Evolutionary conservation across 2,329 filamentous ascomycete species (phyloP).

Genomic region (Epichloe baconii): DNA sequence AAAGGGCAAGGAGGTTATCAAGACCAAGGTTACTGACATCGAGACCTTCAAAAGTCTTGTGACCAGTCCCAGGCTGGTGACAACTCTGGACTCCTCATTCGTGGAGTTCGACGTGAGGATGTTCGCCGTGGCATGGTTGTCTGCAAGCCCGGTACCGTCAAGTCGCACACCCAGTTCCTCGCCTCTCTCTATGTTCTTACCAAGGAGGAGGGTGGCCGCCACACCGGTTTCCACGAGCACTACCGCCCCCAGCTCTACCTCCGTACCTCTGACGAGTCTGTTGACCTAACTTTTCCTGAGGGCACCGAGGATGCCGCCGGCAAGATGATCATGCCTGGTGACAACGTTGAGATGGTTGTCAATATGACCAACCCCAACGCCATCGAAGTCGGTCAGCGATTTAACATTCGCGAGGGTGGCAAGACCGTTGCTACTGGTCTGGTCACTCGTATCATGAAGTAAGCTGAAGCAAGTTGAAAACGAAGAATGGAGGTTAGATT

Average conservation of each 20-base stretch:
- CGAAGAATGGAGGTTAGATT: neutral
- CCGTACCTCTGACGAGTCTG: constrained; percentile 74
- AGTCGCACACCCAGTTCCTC: constrained; percentile 83
- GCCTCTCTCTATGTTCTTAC: constrained; percentile 92
- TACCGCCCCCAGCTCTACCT: constrained; percentile 96
- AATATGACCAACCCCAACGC: constrained; percentile 76
- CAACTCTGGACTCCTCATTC: constrained; percentile 93
- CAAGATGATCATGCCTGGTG: constrained; percentile 93
- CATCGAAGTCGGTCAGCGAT: constrained; percentile 81
- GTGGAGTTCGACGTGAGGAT: constrained; percentile 93
- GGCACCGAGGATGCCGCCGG: constrained; percentile 55
- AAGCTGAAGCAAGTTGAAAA: constrained; percentile 15
- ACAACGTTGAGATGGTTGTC: constrained; percentile 97
- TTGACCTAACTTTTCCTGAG: constrained; percentile 76
- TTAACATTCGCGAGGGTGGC: constrained; percentile 97
- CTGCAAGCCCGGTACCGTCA: constrained; percentile 67
- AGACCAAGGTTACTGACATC: constrained; percentile 99
- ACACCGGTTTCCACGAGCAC: constrained; percentile 90
- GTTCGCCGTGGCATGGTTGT: constrained; percentile 91
- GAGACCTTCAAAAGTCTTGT: constrained; percentile 99
- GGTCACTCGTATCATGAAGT: constrained; percentile 58
- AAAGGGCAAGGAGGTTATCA: constrained; percentile 69
- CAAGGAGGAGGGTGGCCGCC: constrained; percentile 96
- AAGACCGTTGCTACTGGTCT: constrained; percentile 77
- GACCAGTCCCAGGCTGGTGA: constrained; percentile 93